These are phyloP conservation scores for Phytophthora citricola DNA, from an alignment of 352 stramenopile species.

Conservation along the genomic window DNA sequence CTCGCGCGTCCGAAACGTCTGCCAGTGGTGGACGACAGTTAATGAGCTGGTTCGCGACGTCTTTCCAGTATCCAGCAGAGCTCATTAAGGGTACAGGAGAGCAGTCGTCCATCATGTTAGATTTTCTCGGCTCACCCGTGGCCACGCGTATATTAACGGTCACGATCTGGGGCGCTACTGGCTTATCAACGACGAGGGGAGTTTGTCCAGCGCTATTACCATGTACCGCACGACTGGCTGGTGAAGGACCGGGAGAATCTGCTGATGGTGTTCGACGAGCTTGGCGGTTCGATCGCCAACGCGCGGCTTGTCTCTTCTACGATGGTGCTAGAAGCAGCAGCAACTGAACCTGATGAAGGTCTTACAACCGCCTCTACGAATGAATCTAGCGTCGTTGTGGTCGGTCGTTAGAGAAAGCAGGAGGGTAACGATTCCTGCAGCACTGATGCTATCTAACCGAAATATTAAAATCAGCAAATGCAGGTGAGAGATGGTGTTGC, in stretches of 20 bases:
- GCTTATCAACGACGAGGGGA: slow-evolving; percentile 59
- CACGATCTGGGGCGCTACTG: slow-evolving; percentile 75
- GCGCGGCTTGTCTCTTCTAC: slow-evolving; percentile 62
- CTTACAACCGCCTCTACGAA: not conserved
- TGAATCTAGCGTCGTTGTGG: slow-evolving; percentile 8
- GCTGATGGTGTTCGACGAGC: slow-evolving; percentile 69
- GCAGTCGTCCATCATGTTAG: slow-evolving; percentile 62
- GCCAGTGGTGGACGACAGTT: slow-evolving; percentile 22
- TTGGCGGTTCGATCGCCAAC: slow-evolving; percentile 51
- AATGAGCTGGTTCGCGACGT: slow-evolving; percentile 66
- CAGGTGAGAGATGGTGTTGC: no score
- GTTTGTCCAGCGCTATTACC: slow-evolving; percentile 76
- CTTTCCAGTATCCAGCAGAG: slow-evolving; percentile 39
- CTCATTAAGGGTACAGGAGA: slow-evolving; percentile 13
- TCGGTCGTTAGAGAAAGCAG: slow-evolving; percentile 11
- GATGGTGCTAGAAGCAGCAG: slow-evolving; percentile 44
- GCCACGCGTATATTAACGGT: slow-evolving; percentile 68
- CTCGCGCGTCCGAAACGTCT: not conserved
- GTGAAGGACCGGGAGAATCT: slow-evolving; percentile 46
- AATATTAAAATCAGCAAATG: slow-evolving; percentile 8
- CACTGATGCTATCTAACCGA: slow-evolving; percentile 10
- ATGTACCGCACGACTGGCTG: slow-evolving; percentile 69
- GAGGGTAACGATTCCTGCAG: not conserved
- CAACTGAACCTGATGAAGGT: not conserved
- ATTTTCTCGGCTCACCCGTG: slow-evolving; percentile 64